Evolutionary conservation across 1,284 basidiomycete genomes (phyloP).

Genomic region (Lentinula novae-zelandiae): DNA sequence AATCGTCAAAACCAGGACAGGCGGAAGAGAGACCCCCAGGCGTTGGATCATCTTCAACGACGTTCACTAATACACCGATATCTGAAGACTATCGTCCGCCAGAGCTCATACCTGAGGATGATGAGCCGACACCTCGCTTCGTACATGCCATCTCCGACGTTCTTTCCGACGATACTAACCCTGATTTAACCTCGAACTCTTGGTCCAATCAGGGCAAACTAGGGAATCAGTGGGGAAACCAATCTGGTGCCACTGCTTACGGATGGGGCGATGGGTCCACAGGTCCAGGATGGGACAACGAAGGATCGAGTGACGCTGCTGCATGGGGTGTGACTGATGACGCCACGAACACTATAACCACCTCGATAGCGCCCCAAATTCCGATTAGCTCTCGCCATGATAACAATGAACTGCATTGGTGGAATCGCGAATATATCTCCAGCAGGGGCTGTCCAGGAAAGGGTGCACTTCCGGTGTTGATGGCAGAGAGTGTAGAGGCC

Average conservation of each 20-base stretch:
- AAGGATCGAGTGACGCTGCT: neutral
- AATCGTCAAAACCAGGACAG: constrained; percentile 19
- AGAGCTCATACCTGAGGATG: constrained; percentile 29
- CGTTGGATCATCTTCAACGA: constrained; percentile 38
- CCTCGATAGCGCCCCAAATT: neutral
- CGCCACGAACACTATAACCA: neutral
- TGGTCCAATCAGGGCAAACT: neutral
- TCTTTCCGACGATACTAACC: neutral
- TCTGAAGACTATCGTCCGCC: constrained; percentile 37
- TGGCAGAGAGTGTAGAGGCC: neutral
- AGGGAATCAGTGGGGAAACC: constrained; percentile 2
- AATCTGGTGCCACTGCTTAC: neutral
- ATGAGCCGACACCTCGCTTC: neutral
- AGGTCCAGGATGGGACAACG: neutral
- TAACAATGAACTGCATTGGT: neutral
- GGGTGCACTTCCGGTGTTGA: neutral
- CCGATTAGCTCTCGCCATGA: neutral
- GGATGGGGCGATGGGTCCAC: neutral
- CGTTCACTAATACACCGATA: constrained; percentile 28
- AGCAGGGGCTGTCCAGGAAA: neutral
- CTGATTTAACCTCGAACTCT: neutral
- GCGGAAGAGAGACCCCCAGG: constrained; percentile 31
- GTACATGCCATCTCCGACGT: neutral
- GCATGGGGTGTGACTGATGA: neutral
- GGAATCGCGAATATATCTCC: neutral